Percentiles rank a stretch among this genome's conserved stretches.
These are phyloP conservation scores for Phlyctochytrium arcticum DNA, from an alignment of 192 early-diverging fungal genomes.

Conservation along the genomic window DNA sequence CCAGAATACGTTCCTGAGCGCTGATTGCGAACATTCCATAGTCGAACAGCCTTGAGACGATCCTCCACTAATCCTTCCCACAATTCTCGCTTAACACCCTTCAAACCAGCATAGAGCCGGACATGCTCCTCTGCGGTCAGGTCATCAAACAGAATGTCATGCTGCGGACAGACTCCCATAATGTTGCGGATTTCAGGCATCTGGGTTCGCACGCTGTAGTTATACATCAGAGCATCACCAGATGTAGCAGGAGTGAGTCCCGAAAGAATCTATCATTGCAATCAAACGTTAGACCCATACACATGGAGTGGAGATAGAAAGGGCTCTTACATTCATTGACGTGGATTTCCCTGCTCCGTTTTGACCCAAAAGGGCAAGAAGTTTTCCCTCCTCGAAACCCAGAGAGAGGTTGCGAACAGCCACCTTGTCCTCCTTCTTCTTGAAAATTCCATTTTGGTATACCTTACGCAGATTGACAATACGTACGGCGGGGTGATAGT, in stretches of 20 bases:
- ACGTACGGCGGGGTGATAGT: conserved; percentile 29
- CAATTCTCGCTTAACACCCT: conserved; percentile 52
- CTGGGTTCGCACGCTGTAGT: conserved; percentile 49
- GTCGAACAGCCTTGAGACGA: conserved; percentile 60
- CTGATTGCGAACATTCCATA: conserved; percentile 62
- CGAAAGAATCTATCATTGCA: conserved; percentile 51
- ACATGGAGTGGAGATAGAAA: not conserved
- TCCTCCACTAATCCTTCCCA: conserved; percentile 58
- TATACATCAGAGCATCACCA: conserved; percentile 69
- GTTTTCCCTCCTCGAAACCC: conserved; percentile 43
- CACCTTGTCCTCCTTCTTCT: conserved; percentile 30
- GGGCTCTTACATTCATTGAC: conserved; percentile 49
- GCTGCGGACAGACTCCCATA: conserved; percentile 75
- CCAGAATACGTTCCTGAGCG: conserved; percentile 66
- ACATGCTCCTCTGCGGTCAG: conserved; percentile 73
- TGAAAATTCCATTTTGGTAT: conserved; percentile 29
- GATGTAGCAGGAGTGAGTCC: conserved; percentile 62
- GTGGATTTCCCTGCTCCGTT: conserved; percentile 78
- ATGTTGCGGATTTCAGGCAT: conserved; percentile 63
- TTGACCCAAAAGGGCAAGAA: conserved; percentile 64
- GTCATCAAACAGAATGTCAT: conserved; percentile 71
- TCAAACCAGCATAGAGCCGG: conserved; percentile 68
- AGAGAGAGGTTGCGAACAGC: conserved; percentile 37
- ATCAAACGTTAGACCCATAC: not conserved
- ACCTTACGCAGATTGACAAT: conserved; percentile 48